Base-by-base conservation (phyloP, 2,329 filamentous ascomycete species). In the Cladosporium halotolerans region DNA sequence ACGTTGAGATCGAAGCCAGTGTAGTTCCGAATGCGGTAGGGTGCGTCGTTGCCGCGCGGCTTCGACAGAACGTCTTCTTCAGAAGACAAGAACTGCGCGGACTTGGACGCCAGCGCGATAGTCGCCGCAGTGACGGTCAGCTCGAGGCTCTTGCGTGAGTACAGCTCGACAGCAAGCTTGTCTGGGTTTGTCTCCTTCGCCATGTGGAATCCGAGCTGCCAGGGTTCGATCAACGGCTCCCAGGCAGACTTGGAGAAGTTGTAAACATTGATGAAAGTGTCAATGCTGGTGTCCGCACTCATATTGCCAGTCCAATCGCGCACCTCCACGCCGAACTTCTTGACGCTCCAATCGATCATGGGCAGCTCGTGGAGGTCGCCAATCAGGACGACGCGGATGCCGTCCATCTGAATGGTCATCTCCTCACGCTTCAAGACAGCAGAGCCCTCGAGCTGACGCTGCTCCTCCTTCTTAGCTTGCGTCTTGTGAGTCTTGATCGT, bases 241-340 rank as follows among this genome's bases (percentile, higher is more conserved):
- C 93, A 99, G 3, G 90, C 89, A 0, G 93, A 99, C 69, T 99
- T 99, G 11, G 93, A 93, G 72, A 99, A 99, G 71, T 99, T 99
- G 77, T 96, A 99, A 23, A 99, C 86, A 64, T 97, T 99, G 62
- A 95, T 82, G 70, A 96, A 96, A 59, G 92, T 89, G 58, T 96
- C 89, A 45, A 99, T 84, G n/a, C 83, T 86, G 0, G 89, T 88
- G 66, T 96, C 89, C 0, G 89, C 92, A 63, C 85, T 90, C 69
- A 99, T 78, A 18, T 85, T 86, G 4, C 84, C 85, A 1, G 92
- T 92, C 93, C 93, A 99, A 66, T 99, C 89, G 60, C 86, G 83
- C 3, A 95, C 88, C 43, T 86, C 83, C 2, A 92, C 80, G 4
- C 83, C 87, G 65, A 97, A 97, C 51, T 85, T 84, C 72, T 96